These are phyloP conservation scores for Cutaneotrichosporon dermatis DNA, from an alignment of 1,284 basidiomycete genomes.

Conservation along the genomic window DNA sequence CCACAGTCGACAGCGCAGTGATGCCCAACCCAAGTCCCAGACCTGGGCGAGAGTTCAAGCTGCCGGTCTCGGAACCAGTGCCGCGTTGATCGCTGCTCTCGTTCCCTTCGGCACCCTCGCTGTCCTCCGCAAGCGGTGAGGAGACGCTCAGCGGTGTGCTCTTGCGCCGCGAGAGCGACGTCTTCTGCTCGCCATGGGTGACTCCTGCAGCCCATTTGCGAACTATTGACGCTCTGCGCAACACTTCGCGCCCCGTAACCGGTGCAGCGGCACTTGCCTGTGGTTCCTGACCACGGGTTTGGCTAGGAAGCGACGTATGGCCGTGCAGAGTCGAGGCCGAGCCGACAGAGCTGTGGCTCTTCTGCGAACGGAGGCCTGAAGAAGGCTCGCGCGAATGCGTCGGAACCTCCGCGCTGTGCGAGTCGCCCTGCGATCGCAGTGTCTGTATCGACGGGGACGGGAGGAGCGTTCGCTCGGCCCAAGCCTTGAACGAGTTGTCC, in stretches of 20 bases:
- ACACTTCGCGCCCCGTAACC: not conserved
- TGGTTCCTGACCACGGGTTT: too few species aligned
- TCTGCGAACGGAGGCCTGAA: slow-evolving; percentile 6
- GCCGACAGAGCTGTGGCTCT: slow-evolving; percentile 8
- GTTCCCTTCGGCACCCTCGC: not conserved
- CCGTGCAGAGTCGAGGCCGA: slow-evolving; percentile 3
- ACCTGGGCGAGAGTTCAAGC: not conserved
- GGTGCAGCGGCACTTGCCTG: too few species aligned
- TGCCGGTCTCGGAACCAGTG: not conserved
- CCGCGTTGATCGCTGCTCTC: not conserved
- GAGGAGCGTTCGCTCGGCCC: not conserved
- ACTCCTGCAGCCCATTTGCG: slow-evolving; percentile 20
- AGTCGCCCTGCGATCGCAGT: not conserved
- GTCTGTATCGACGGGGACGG: not conserved
- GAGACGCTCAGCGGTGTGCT: not conserved
- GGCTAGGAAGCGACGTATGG: too few species aligned
- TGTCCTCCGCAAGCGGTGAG: not conserved
- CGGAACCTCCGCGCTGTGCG: not conserved
- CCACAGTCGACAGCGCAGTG: too few species aligned
- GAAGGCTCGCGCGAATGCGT: not conserved
- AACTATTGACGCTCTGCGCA: slow-evolving; percentile 16
- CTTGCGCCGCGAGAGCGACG: not conserved
- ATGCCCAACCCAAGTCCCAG: slow-evolving; percentile 2
- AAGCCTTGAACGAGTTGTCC: not conserved
- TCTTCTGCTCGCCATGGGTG: not conserved